These are phyloP conservation scores for Botryosphaeria dothidea DNA, from an alignment of 2,329 filamentous ascomycete species.

Conservation along the genomic window DNA sequence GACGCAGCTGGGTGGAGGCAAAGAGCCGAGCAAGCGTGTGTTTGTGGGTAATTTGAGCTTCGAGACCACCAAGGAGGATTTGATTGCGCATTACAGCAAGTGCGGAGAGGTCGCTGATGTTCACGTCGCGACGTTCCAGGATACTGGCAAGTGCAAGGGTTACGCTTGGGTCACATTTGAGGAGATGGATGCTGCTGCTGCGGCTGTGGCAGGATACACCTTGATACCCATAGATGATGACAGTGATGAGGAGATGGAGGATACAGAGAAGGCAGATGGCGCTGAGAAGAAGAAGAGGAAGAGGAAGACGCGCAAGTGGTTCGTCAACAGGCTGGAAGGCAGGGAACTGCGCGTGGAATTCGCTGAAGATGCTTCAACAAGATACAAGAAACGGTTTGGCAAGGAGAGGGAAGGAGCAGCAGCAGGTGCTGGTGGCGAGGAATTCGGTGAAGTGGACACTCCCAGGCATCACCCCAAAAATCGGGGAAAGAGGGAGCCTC, in stretches of 20 bases:
- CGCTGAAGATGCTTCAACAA: conserved; percentile 82
- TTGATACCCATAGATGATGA: conserved; percentile 67
- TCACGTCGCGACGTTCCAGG: conserved; percentile 93
- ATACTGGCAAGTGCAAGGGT: conserved; percentile 96
- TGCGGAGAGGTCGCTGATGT: conserved; percentile 82
- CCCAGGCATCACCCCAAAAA: conserved; percentile 28
- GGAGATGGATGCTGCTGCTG: conserved; percentile 71
- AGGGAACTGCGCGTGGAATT: conserved; percentile 85
- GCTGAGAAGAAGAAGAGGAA: conserved; percentile 50
- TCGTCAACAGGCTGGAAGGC: conserved; percentile 81
- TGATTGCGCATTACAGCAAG: conserved; percentile 77
- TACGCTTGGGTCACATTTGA: conserved; percentile 95
- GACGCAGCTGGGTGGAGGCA: conserved; percentile 33
- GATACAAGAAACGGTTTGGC: conserved; percentile 93
- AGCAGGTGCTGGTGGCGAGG: conserved; percentile 36
- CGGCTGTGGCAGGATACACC: conserved; percentile 79
- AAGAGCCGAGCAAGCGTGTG: conserved; percentile 74
- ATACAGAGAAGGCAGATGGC: conserved; percentile 54
- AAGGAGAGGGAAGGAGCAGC: conserved; percentile 25
- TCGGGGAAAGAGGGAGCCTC: conserved; percentile 31
- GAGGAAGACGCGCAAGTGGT: conserved; percentile 63
- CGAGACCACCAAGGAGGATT: conserved; percentile 68
- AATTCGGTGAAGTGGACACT: conserved; percentile 26
- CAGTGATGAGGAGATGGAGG: conserved; percentile 46
- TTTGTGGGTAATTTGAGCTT: conserved; percentile 70